Percentiles rank a stretch among this genome's conserved stretches.
These are phyloP conservation scores for Malus sylvestris DNA, from an alignment of 306 rosid genomes.

Conservation along the genomic window DNA sequence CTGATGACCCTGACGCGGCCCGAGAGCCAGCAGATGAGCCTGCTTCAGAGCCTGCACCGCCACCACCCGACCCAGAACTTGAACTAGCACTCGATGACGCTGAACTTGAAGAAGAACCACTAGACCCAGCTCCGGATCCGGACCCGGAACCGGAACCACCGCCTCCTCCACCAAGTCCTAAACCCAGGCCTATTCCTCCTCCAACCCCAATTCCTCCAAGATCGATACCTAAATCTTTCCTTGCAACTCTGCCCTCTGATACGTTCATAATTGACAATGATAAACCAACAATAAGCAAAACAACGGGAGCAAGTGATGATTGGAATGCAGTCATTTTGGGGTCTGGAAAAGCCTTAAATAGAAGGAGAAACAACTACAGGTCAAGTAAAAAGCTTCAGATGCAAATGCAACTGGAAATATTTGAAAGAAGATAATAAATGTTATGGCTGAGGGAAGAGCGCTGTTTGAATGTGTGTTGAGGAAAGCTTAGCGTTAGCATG, in stretches of 20 bases:
- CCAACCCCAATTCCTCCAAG: slow-evolving; percentile 60
- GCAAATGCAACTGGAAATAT: neutral
- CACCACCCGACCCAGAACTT: slow-evolving; percentile 29
- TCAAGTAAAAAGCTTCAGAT: neutral
- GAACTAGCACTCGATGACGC: slow-evolving; percentile 21
- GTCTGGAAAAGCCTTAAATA: neutral
- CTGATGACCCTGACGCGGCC: slow-evolving; percentile 19
- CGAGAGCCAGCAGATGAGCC: slow-evolving; percentile 36
- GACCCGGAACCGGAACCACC: slow-evolving; percentile 40
- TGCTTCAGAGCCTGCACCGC: slow-evolving; percentile 35
- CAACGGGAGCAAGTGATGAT: slow-evolving; percentile 30
- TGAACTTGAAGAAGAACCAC: slow-evolving; percentile 19
- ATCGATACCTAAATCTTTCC: slow-evolving; percentile 59
- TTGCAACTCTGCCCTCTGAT: slow-evolving; percentile 43
- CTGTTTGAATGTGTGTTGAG: neutral
- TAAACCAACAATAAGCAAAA: slow-evolving; percentile 31
- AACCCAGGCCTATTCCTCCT: slow-evolving; percentile 43
- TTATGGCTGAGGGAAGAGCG: neutral
- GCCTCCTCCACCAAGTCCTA: slow-evolving; percentile 42
- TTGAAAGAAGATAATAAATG: neutral
- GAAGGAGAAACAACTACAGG: neutral
- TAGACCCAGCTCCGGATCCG: slow-evolving; percentile 1
- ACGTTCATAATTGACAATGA: neutral
- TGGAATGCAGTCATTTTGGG: slow-evolving; percentile 30
- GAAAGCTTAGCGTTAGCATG: neutral